These are phyloP conservation scores for Litsea cubeba DNA, from an alignment of 164 flowering plant genomes.

Conservation along the genomic window DNA sequence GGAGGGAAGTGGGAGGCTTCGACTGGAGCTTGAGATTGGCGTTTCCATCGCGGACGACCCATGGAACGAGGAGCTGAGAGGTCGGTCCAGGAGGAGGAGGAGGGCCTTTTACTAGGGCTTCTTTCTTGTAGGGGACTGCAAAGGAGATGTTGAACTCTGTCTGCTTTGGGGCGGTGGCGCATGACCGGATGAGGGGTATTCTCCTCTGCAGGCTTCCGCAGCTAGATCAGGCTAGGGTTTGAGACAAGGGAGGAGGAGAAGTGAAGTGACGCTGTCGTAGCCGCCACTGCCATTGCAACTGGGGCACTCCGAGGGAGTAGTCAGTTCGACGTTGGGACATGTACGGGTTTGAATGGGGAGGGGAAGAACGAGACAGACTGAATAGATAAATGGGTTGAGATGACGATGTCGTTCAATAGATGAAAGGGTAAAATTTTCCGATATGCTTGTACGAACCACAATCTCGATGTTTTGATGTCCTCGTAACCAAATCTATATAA, in stretches of 20 bases:
- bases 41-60: conserved; percentile 79
- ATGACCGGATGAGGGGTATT: neutral
- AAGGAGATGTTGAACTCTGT: conserved; percentile 60
- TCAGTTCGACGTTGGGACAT: too few relatives aligned
- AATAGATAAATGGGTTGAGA: too few relatives aligned
- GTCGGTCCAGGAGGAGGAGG: neutral
- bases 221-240: conserved; percentile 5
- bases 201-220: neutral
- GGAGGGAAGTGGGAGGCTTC: conserved; percentile 52
- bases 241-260: conserved; percentile 25
- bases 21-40: conserved; percentile 58
- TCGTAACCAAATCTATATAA: too few relatives aligned
- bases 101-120: conserved; percentile 13
- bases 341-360: too few relatives aligned
- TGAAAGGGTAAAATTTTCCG: too few relatives aligned
- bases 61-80: conserved; percentile 56
- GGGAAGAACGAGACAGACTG: too few relatives aligned
- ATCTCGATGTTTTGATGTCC: too few relatives aligned
- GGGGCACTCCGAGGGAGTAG: neutral
- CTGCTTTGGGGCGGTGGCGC: conserved; percentile 9
- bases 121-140: conserved; percentile 37
- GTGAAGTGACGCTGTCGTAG: conserved; percentile 27
- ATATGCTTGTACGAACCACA: too few relatives aligned
- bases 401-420: too few relatives aligned
- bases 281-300: conserved; percentile 15